Base-by-base conservation (phyloP, 2,329 filamentous ascomycete species). In the Aspergillus flavus region DNA sequence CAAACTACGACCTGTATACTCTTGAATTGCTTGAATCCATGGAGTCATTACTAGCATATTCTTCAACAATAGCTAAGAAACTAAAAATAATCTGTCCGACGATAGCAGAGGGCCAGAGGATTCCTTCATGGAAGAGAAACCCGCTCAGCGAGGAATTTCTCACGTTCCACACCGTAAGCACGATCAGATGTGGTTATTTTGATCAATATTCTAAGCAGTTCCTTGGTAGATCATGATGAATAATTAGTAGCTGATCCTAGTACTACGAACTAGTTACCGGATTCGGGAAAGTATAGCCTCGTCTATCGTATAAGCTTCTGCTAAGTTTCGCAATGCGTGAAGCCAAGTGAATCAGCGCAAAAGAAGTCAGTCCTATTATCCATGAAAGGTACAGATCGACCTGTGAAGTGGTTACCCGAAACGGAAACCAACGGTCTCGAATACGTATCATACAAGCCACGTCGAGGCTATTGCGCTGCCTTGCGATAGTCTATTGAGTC, bases 41-140 rank as follows among this genome's bases (percentile, higher is more conserved):
- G 7, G 6, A n/a, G 2, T 9, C 2, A n/a, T 3, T n/a, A 28
- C 26, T 6, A 3, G 11, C 3, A 41, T 0, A 41, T 3, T 2
- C 0, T 9, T 6, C 16, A 16, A 41, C 6, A n/a, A n/a, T 19
- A n/a, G 3, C 19, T n/a, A 41, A 0, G 4, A 41, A n/a, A 41
- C 4, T 4, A 19, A 41, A 39, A n/a, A 41, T 41, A n/a, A 41
- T 9, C 6, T 9, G 16, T 41, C 39, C 4, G 7, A 3, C 9
- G 39, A 9, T n/a, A 9, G 9, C 16, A n/a, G 6, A 6, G 1
- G 16, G 1, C 2, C 6, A 1, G 16, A n/a, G 16, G 12, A n/a
- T 41, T 9, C 39, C n/a, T 6, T 3, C 19, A 10, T 10, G 6
- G 19, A 3, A n/a, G 26, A 28, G 26, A 28, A 28, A 28, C 6